Evolutionary conservation across 208 protist species (phyloP).

Genomic region (Crithidia acanthocephali): DNA sequence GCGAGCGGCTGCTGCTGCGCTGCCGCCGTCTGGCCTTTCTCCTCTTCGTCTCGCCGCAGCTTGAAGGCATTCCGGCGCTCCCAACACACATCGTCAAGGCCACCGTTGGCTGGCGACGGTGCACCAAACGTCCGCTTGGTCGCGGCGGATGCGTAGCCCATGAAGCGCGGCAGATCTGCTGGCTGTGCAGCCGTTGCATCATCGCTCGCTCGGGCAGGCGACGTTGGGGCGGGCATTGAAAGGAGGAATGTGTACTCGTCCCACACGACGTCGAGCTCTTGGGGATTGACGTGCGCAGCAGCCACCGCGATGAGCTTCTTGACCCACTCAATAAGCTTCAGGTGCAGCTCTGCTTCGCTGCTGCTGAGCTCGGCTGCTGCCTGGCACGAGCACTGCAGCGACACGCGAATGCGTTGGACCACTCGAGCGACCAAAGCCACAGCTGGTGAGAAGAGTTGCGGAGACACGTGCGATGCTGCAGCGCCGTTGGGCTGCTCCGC

Average conservation of each 20-base stretch:
- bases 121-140: neutral
- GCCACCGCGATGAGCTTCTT: constrained; percentile 5
- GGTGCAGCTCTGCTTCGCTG: neutral
- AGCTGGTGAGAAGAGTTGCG: too few species aligned
- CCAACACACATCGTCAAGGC: constrained; percentile 23
- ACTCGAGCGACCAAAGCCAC: neutral
- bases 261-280: constrained; percentile 1
- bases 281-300: neutral
- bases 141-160: constrained; percentile 11
- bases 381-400: neutral
- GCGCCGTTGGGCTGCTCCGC: neutral
- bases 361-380: neutral
- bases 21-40: neutral
- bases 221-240: neutral
- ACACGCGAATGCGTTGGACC: neutral
- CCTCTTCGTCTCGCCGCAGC: neutral
- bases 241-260: constrained; percentile 8
- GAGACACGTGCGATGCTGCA: too few species aligned
- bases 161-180: neutral
- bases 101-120: neutral
- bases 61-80: constrained; percentile 17
- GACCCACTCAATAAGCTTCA: constrained; percentile 4
- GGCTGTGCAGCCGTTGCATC: neutral
- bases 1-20: neutral
- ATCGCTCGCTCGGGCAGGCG: neutral